A percentile compares a stretch with the other conserved stretches of the same genome.
Conservation (phyloP, 495 filamentous ascomycete genomes). For the Hypoxylon perforatum region DNA sequence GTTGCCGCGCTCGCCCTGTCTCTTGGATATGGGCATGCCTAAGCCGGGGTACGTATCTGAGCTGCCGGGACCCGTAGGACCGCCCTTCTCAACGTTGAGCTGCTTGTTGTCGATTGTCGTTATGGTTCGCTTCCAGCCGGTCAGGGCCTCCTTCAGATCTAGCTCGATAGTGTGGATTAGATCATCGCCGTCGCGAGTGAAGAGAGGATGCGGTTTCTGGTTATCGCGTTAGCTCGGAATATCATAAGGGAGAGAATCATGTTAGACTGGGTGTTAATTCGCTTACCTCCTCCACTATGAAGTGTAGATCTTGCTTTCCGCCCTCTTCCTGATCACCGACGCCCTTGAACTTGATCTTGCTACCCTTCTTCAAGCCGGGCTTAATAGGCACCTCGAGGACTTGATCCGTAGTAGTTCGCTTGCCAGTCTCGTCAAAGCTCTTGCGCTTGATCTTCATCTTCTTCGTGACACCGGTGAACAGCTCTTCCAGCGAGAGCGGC, state of each 20-base stretch:
- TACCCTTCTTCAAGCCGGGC: constrained; percentile 91
- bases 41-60: constrained; percentile 82
- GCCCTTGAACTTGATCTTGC: constrained; percentile 96
- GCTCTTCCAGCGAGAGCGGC: constrained; percentile 83
- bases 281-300: constrained; percentile 91
- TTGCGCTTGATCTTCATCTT: constrained; percentile 98
- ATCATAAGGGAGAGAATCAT: background rate
- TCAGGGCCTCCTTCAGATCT: constrained; percentile 94
- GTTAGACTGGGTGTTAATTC: background rate
- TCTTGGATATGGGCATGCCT: constrained; percentile 94
- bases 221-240: constrained; percentile 28
- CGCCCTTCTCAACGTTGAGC: constrained; percentile 76
- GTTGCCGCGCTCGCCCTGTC: constrained; percentile 83
- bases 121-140: constrained; percentile 90
- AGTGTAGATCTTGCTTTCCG: constrained; percentile 94
- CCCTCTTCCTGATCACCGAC: constrained; percentile 98
- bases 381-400: constrained; percentile 95
- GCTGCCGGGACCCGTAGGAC: constrained; percentile 85
- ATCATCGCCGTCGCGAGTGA: constrained; percentile 87
- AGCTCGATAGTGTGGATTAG: constrained; percentile 80
- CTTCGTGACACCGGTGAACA: constrained; percentile 86
- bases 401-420: constrained; percentile 85
- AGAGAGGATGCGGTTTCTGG: constrained; percentile 85
- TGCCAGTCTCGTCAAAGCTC: constrained; percentile 86
- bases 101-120: constrained; percentile 94